These are phyloP conservation scores for Gossypium rotundifolium DNA, from an alignment of 345 rosid species.

Conservation along the genomic window DNA sequence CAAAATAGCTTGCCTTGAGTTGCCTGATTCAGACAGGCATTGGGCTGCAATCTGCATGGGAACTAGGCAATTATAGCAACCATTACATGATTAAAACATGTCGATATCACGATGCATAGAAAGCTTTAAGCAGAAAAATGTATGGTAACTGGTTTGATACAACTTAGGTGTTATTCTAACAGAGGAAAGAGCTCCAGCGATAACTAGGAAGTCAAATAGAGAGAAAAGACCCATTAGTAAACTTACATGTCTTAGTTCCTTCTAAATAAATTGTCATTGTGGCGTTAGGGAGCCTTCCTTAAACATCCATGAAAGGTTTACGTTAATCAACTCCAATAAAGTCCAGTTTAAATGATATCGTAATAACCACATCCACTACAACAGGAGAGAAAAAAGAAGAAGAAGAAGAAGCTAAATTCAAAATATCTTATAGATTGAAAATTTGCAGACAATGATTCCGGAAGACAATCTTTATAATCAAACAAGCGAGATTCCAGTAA, in stretches of 20 bases:
- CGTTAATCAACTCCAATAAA: not conserved
- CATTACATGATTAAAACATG: not conserved
- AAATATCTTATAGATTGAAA: not conserved
- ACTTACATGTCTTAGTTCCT: slow-evolving; percentile 38
- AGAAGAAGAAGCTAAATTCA: not conserved
- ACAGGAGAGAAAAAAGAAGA: not conserved
- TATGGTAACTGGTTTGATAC: not conserved
- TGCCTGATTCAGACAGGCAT: not conserved
- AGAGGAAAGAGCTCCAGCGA: not conserved
- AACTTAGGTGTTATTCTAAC: not conserved
- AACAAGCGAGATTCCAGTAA: not conserved
- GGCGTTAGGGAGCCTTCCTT: not conserved
- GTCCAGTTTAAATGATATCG: not conserved
- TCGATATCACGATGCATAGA: not conserved
- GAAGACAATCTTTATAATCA: not conserved
- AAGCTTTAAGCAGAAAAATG: not conserved
- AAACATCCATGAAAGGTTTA: not conserved
- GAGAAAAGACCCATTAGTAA: too few relatives aligned
- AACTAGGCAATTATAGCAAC: not conserved
- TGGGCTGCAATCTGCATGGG: not conserved
- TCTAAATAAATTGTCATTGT: slow-evolving; percentile 33
- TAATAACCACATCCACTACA: not conserved
- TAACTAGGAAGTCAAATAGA: not conserved
- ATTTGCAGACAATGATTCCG: not conserved
- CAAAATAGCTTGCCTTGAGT: not conserved